Evolutionary conservation across 495 filamentous ascomycete species (phyloP).

Genomic region (Eremomyces bilateralis): DNA sequence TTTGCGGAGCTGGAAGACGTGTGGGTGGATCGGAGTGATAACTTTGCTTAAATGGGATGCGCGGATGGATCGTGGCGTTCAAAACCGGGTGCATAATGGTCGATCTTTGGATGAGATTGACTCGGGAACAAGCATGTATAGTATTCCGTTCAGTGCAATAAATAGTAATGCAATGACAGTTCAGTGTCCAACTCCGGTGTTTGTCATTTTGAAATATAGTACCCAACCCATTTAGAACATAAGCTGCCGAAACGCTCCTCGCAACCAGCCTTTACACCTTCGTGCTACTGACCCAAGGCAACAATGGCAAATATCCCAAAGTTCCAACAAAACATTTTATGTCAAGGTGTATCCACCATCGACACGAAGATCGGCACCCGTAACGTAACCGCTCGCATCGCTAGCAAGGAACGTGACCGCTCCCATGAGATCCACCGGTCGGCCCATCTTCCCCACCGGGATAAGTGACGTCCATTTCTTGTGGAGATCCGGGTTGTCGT

Average conservation of each 20-base stretch:
- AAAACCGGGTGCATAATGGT: too few relatives aligned
- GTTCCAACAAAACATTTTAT: too few relatives aligned
- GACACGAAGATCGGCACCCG: constrained; percentile 71
- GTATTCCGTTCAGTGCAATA: too few relatives aligned
- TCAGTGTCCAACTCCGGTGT: too few relatives aligned
- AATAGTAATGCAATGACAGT: too few relatives aligned
- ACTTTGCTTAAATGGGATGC: constrained; percentile 15
- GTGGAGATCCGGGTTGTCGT: constrained; percentile 75
- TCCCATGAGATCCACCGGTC: constrained; percentile 82
- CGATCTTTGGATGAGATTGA: too few relatives aligned
- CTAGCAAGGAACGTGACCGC: constrained; percentile 76
- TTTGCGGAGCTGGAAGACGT: constrained; percentile 23
- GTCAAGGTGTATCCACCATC: constrained; percentile 85
- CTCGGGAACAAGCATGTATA: too few relatives aligned
- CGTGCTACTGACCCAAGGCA: not conserved
- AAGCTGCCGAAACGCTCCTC: too few relatives aligned
- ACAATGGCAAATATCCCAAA: not conserved
- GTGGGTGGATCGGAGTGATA: constrained; percentile 22
- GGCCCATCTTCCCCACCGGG: constrained; percentile 78
- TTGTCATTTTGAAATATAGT: too few relatives aligned
- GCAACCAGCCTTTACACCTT: too few relatives aligned
- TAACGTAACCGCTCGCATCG: constrained; percentile 71
- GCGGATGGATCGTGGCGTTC: too few relatives aligned
- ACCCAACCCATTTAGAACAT: too few relatives aligned
- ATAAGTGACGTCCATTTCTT: constrained; percentile 79